Base-by-base conservation (phyloP, 352 stramenopile species). In the Peronospora destructor region DNA sequence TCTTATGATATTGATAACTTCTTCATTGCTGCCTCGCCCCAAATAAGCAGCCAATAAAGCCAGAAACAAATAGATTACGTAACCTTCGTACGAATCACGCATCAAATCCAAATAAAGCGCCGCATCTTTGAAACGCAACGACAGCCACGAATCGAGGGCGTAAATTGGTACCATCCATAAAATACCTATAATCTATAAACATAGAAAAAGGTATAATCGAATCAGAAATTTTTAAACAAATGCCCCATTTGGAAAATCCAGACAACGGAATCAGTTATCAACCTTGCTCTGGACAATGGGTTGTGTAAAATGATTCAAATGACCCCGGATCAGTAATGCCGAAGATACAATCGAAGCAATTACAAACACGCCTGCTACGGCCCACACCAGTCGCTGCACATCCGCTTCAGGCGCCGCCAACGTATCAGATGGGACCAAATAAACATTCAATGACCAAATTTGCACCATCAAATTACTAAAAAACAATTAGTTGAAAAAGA, bases 91-190 rank as follows among this genome's bases (percentile, higher is more conserved):
- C 56, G 94, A 98, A 64, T 98, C 95, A 16, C 96, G 88, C 52
- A 98, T 77, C 53, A 98, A 82, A 53, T 93, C 84, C 32, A 99
- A 70, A 65, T 95, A 97, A 47, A 91, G 61, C 17, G 92, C 85
- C 0, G 79, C 80, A 29, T 87, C 65, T 56, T 97, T 95, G 69
- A 98, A 98, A n/a, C 94, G 77, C 17, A 99, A 79, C 37, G 91
- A 97, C 6, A 98, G 70, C 95, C 95, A 99, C 43, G 85, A 97
- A 63, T 98, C 92, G 12, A 97, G 95, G 1, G 87, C 80, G 74
- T 98, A 99, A 55, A 99, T 98, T 1, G 96, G 95, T 12, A 99
- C 94, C 92, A 98, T 98, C 92, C 92, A 98, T 16, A 99, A 59
- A 55, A 98, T 98, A 0, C 95, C 83, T 3, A 98, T 87, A 57